phyloP scores from a whole-genome alignment of 371 early-diverging fungal species.

The Mortierella sp. region DNA sequence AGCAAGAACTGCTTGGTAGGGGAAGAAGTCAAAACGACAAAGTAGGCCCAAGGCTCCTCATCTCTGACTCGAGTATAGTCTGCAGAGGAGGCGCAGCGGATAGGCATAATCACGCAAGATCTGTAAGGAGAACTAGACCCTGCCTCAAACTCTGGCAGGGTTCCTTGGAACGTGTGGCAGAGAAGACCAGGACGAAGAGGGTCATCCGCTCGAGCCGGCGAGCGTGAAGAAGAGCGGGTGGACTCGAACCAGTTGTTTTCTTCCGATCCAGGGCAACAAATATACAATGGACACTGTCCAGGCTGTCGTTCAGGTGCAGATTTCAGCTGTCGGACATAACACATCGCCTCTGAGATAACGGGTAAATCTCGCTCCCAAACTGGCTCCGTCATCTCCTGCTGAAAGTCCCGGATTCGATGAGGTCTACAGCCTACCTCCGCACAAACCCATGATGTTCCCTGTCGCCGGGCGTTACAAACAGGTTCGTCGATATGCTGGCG shows the following conservation, averaged over 20 bases:
- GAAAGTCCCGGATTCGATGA: conserved; percentile 38
- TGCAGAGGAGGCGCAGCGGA: conserved; percentile 38
- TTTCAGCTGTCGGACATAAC: conserved; percentile 36
- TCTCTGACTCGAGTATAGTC: conserved; percentile 3
- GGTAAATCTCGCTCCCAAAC: conserved; percentile 40
- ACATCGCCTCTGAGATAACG: conserved; percentile 34
- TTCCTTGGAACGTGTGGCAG: conserved; percentile 55
- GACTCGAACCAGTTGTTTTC: conserved; percentile 22
- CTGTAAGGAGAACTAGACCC: conserved; percentile 27
- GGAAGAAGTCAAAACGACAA: conserved; percentile 48
- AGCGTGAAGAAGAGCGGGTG: not conserved
- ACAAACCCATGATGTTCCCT: conserved; percentile 38
- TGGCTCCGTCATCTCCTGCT: conserved; percentile 23
- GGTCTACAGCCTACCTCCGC: conserved; percentile 40
- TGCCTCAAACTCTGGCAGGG: conserved; percentile 28
- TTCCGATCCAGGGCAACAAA: conserved; percentile 16
- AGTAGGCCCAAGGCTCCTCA: conserved; percentile 48
- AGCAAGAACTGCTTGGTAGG: conserved; percentile 45
- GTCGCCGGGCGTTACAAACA: conserved; percentile 7
- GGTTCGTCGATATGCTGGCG: conserved; percentile 8
- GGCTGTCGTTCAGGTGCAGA: not conserved
- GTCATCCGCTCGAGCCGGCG: not conserved
- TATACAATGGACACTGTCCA: conserved; percentile 17
- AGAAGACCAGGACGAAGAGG: conserved; percentile 14
- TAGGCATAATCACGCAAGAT: conserved; percentile 56